These are phyloP conservation scores for Triticum timopheevii DNA, from an alignment of 176 grass and related monocot species.

Conservation along the genomic window DNA sequence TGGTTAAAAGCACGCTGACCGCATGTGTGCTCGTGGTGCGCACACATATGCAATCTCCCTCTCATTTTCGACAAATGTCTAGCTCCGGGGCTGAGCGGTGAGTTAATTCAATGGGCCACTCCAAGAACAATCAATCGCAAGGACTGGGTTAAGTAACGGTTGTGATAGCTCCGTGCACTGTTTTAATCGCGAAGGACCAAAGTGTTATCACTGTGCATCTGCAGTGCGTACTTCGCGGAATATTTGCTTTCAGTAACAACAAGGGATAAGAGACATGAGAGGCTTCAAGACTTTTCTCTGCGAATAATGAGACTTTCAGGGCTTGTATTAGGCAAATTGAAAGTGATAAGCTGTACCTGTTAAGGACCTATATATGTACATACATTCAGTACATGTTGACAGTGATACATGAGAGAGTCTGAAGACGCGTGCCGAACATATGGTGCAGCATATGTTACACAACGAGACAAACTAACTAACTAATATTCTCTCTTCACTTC, in stretches of 20 bases:
- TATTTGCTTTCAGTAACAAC: neutral
- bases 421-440: neutral
- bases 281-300: neutral
- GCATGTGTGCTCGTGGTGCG: neutral
- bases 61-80: neutral
- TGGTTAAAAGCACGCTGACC: neutral
- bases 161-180: neutral
- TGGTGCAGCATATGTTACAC: neutral
- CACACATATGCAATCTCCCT: neutral
- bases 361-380: neutral
- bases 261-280: neutral
- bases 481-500: neutral
- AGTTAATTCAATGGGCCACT: neutral
- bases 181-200: neutral
- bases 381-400: neutral
- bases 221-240: neutral
- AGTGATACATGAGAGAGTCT: neutral
- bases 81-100: neutral
- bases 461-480: neutral
- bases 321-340: neutral
- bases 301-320: neutral
- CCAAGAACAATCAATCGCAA: neutral
- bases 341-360: neutral
- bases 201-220: neutral
- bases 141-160: neutral